Conservation (phyloP, 1,284 basidiomycete genomes). For the Pterulicium gracile region DNA sequence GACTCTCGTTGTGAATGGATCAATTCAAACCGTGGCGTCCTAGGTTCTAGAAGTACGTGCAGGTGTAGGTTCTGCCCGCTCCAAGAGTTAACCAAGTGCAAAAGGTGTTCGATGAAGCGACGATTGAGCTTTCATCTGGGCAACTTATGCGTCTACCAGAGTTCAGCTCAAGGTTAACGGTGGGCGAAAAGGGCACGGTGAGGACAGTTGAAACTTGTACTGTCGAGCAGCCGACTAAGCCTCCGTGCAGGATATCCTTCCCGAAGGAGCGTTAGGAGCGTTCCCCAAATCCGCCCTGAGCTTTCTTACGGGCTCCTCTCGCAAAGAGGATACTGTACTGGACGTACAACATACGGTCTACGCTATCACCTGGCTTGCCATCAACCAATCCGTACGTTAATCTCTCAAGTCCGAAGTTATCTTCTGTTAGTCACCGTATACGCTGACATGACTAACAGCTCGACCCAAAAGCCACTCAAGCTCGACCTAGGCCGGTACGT, state of each 20-base stretch:
- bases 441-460: constrained; percentile 32
- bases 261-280: constrained; percentile 18
- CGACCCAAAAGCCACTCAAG: constrained; percentile 38
- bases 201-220: constrained; percentile 14
- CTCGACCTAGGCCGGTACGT: constrained; percentile 43
- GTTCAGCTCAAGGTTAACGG: constrained; percentile 54
- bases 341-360: constrained; percentile 71
- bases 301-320: constrained; percentile 20
- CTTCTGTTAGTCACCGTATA: too few species aligned
- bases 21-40: constrained; percentile 1
- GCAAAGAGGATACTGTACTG: constrained; percentile 51
- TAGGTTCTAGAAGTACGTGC: constrained; percentile 39
- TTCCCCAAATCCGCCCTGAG: background rate
- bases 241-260: constrained; percentile 49
- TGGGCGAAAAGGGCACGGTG: constrained; percentile 65
- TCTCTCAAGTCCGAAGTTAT: constrained; percentile 2
- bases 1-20: constrained; percentile 8
- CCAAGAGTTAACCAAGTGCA: constrained; percentile 6
- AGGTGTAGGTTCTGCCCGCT: constrained; percentile 5
- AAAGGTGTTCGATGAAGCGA: constrained; percentile 79
- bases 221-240: constrained; percentile 7
- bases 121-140: constrained; percentile 50
- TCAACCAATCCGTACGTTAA: constrained; percentile 70
- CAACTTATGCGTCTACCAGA: constrained; percentile 64
- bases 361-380: constrained; percentile 80